Evolutionary conservation across 257 asterid genomes (phyloP).

Genomic region (Lavandula angustifolia): DNA sequence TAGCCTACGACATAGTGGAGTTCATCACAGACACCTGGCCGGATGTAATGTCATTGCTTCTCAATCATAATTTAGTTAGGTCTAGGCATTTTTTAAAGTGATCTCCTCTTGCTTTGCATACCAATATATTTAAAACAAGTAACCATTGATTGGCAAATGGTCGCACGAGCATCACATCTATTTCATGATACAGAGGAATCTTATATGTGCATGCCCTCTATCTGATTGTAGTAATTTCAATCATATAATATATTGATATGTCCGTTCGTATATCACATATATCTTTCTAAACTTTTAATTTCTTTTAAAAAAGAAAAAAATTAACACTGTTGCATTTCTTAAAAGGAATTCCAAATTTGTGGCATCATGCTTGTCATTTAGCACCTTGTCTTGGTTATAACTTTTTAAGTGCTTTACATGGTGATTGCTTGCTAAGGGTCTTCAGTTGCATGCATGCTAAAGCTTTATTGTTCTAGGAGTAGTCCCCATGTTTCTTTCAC

Average conservation of each 20-base stretch:
- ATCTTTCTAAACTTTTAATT: background rate
- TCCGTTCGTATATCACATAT: background rate
- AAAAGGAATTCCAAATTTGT: background rate
- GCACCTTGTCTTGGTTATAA: background rate
- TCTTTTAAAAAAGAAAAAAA: background rate
- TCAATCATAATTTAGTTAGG: constrained; percentile 21
- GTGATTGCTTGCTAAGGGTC: background rate
- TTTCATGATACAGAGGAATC: constrained; percentile 2
- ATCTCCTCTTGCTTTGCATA: background rate
- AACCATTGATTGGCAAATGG: constrained; percentile 11
- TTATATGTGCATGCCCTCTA: constrained; percentile 4
- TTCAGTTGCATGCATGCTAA: too few species aligned
- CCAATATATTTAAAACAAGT: constrained; percentile 11
- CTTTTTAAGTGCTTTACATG: background rate
- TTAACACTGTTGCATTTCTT: background rate
- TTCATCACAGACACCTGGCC: constrained; percentile 95
- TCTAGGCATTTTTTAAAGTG: constrained; percentile 12
- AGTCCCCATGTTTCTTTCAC: background rate
- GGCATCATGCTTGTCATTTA: constrained; percentile 6
- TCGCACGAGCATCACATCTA: background rate
- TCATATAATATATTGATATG: constrained; percentile 1
- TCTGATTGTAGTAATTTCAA: background rate
- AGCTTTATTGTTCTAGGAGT: background rate
- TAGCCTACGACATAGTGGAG: constrained; percentile 90
- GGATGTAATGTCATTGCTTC: constrained; percentile 59